A percentile compares a stretch with the other conserved stretches of the same genome.
Evolutionary conservation across 805 yeast species (phyloP).

Genomic region (Barnettozyma wickerhamii): DNA sequence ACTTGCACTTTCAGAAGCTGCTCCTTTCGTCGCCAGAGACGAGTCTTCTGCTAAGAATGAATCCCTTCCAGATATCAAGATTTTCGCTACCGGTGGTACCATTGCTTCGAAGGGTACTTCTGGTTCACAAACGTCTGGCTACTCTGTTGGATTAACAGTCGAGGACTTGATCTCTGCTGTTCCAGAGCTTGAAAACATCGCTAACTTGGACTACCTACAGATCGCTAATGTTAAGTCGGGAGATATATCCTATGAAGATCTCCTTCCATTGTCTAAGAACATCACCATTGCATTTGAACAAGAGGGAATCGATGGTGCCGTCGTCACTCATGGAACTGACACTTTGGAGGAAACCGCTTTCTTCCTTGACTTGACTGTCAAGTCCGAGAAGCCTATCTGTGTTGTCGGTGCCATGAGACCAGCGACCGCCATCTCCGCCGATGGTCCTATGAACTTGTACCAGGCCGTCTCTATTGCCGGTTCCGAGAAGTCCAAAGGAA

Average conservation of each 20-base stretch:
- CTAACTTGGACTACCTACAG: constrained; percentile 40
- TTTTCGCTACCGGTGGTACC: constrained; percentile 57
- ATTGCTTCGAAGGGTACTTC: constrained; percentile 49
- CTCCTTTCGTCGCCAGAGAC: constrained; percentile 5
- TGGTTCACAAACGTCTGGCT: constrained; percentile 49
- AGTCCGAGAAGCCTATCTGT: constrained; percentile 32
- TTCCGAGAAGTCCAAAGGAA: constrained; percentile 40
- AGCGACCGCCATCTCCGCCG: constrained; percentile 62
- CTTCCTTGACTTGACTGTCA: constrained; percentile 48
- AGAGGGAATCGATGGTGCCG: constrained; percentile 49
- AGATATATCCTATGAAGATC: constrained; percentile 44
- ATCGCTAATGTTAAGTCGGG: constrained; percentile 54
- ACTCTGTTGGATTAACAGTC: constrained; percentile 45
- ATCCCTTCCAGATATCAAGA: constrained; percentile 33
- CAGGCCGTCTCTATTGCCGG: constrained; percentile 65
- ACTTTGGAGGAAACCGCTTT: constrained; percentile 66
- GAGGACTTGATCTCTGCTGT: constrained; percentile 49
- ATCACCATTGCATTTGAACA: constrained; percentile 39
- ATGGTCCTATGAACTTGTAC: constrained; percentile 69
- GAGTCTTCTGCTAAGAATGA: constrained; percentile 7
- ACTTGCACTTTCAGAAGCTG: neutral
- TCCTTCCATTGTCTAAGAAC: constrained; percentile 42
- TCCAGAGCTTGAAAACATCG: constrained; percentile 51
- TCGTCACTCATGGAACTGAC: constrained; percentile 70
- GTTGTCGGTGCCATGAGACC: constrained; percentile 65